A percentile compares a stretch with the other conserved stretches of the same genome.
phyloP scores from a whole-genome alignment of 139 green algal species.

The Micractinium conductrix region DNA sequence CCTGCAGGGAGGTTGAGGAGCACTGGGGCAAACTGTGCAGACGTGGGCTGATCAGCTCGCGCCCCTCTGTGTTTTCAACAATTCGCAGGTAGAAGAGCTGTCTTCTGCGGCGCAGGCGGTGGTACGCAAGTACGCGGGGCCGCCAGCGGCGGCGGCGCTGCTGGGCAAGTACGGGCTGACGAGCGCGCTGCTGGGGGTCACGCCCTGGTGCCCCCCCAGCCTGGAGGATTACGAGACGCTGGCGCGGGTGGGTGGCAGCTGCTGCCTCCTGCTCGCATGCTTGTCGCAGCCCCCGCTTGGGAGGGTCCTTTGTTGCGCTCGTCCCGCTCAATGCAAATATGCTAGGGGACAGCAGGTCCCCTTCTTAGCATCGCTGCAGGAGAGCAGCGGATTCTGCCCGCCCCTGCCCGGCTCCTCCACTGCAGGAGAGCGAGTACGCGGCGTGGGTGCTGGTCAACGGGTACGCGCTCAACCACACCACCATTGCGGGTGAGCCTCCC shows the following conservation, averaged over 20 bases:
- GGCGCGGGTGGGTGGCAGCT: constrained; percentile 24
- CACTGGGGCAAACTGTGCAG: too few relatives aligned
- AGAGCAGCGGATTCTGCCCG: not conserved
- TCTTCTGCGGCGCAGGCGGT: constrained; percentile 67
- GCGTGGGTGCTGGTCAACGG: constrained; percentile 85
- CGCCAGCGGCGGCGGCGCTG: not conserved
- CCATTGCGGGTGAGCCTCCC: constrained; percentile 51
- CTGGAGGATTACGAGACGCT: constrained; percentile 55
- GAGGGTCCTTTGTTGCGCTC: not conserved
- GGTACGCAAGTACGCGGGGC: constrained; percentile 52
- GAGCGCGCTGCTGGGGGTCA: constrained; percentile 32
- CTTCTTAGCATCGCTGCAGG: too few relatives aligned
- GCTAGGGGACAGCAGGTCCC: too few relatives aligned
- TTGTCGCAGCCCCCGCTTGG: too few relatives aligned
- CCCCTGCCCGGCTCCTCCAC: not conserved
- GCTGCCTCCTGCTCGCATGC: not conserved
- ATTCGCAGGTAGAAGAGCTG: too few relatives aligned
- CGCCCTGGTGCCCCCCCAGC: constrained; percentile 57
- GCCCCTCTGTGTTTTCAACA: too few relatives aligned
- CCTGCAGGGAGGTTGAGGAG: constrained; percentile 56
- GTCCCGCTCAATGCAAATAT: not conserved
- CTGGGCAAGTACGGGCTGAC: constrained; percentile 24
- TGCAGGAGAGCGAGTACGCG: constrained; percentile 71
- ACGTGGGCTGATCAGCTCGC: too few relatives aligned
- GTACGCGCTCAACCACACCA: constrained; percentile 86